Evolutionary conservation across 2,329 filamentous ascomycete species (phyloP), one percentile per base, ranked within the genome.

Genomic region (Monilinia aucupariae): DNA sequence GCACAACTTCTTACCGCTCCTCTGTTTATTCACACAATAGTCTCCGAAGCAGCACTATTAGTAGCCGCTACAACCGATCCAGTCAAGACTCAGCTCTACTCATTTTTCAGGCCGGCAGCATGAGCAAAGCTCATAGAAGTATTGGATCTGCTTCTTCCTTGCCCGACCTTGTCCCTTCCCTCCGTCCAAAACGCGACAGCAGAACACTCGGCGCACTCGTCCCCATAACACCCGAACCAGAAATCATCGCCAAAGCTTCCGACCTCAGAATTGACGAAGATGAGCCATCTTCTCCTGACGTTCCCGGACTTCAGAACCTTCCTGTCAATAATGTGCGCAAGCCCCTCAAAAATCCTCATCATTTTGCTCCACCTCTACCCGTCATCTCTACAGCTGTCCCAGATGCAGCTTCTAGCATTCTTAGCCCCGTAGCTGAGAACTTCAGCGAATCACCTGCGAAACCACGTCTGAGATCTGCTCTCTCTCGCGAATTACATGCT

Each of bases 101-200:
- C 12, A 27, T 58, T 22, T 62, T 56, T 32, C 60, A 62, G 37
- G 65, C 69, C 50, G 64, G 66, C 37, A 65, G 56, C 34, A 49
- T 69, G 13, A 66, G 54, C 37, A 62, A 66, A 49, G 63, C 64
- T 25, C 71, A 74, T 52, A 68, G 68, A 47, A 73, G 71, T 47
- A 65, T 69, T 10, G 64, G 65, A 22, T 73, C 71, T 7, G 64
- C 68, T 8, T 70, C 70, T 17, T 73, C 72, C 15, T 67, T 74
- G n/a, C 72, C 72, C n/a, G 72, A 74, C 51, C 67, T 74, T 15
- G 66, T 73, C 25, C 68, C 68, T 27, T 72, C 71, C 2, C 61
- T 65, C 22, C 66, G 67, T n/a, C 39, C 60, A 20, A 68, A 65
- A 10, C 52, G 59, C 45, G 68, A 67, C 15, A 62, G 60, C 43